Evolutionary conservation across 2,329 filamentous ascomycete genomes (phyloP).

Genomic region (Kalaharituber pfeilii): DNA sequence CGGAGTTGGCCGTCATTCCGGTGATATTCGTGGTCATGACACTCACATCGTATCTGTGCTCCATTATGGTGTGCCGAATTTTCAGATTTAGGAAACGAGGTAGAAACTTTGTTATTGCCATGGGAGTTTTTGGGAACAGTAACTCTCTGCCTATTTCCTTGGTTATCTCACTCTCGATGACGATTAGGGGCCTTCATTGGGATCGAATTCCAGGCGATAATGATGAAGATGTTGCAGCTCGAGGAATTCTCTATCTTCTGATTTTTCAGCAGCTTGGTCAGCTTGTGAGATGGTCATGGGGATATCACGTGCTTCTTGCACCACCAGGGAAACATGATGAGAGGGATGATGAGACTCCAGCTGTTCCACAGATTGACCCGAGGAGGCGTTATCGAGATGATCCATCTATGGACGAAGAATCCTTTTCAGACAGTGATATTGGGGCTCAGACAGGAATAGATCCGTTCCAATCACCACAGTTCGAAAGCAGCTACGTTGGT

Average conservation of each 20-base stretch:
- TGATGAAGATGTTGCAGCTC: conserved; percentile 81
- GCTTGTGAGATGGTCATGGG: conserved; percentile 93
- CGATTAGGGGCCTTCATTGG: conserved; percentile 84
- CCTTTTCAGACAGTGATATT: conserved; percentile 31
- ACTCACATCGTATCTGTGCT: conserved; percentile 63
- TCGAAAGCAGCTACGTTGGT: conserved; percentile 17
- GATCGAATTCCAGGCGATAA: conserved; percentile 79
- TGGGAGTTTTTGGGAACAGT: conserved; percentile 90
- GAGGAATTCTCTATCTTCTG: conserved; percentile 84
- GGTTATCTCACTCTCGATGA: conserved; percentile 83
- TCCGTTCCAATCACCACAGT: conserved; percentile 16
- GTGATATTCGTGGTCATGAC: conserved; percentile 83
- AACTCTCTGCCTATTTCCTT: conserved; percentile 95
- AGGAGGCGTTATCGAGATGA: conserved; percentile 43
- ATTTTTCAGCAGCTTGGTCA: conserved; percentile 98
- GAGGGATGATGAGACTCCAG: conserved; percentile 33
- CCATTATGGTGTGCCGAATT: conserved; percentile 49
- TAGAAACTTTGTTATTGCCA: conserved; percentile 86
- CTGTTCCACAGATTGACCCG: conserved; percentile 26
- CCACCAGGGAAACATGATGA: conserved; percentile 57
- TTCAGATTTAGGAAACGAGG: conserved; percentile 73
- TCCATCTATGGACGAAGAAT: conserved; percentile 12
- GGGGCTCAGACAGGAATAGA: conserved; percentile 24
- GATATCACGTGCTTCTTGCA: conserved; percentile 84
- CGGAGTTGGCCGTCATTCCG: conserved; percentile 86